Percentiles rank a stretch among this genome's conserved stretches.
Evolutionary conservation across 805 yeast species (phyloP).

Genomic region (Candida orba): DNA sequence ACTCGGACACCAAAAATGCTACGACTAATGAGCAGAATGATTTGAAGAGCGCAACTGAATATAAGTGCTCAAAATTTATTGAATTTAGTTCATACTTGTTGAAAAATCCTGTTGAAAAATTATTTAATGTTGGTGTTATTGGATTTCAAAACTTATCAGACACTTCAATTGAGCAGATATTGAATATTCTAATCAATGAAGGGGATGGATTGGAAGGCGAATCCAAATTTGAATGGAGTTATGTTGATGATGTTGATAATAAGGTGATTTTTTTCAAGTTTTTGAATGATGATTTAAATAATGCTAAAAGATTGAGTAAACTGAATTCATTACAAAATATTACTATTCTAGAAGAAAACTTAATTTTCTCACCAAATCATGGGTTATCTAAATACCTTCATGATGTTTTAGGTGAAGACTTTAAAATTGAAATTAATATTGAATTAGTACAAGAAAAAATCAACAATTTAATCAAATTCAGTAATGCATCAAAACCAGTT

Average conservation of each 20-base stretch:
- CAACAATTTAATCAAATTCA: constrained; percentile 4
- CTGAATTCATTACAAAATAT: neutral
- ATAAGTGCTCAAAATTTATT: constrained; percentile 9
- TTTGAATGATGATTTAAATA: constrained; percentile 3
- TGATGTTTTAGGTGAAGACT: constrained; percentile 2
- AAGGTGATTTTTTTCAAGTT: constrained; percentile 30
- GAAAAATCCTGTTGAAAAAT: constrained; percentile 29
- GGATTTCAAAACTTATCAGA: constrained; percentile 29
- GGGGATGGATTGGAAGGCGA: neutral
- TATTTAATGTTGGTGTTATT: constrained; percentile 27
- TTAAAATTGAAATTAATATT: neutral
- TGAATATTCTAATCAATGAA: constrained; percentile 17
- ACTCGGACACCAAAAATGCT: neutral
- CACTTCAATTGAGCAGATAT: constrained; percentile 28
- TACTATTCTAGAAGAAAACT: neutral
- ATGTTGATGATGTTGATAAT: constrained; percentile 29
- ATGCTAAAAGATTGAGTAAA: constrained; percentile 1
- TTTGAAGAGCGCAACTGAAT: constrained; percentile 1
- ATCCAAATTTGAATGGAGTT: constrained; percentile 28
- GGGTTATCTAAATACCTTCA: neutral
- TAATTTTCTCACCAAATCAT: constrained; percentile 1
- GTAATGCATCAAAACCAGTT: neutral
- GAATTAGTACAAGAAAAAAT: neutral
- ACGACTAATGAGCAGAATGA: neutral
- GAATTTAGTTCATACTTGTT: constrained; percentile 28